Base-by-base conservation (phyloP, 345 rosid genomes). In the Brassica rapa region DNA sequence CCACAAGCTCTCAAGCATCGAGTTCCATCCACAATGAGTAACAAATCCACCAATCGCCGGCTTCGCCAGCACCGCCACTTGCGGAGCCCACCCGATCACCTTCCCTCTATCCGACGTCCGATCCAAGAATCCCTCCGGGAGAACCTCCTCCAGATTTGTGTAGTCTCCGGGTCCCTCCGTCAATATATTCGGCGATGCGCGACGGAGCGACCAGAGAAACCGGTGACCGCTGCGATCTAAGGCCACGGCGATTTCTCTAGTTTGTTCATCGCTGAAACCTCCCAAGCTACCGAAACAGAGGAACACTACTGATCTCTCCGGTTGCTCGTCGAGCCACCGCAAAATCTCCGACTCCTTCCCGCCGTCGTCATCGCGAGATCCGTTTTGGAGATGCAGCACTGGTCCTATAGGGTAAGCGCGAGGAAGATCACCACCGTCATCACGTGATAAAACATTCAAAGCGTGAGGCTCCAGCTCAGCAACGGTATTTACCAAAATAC, bases 1-100 rank as follows among this genome's bases (percentile, higher is more conserved):
- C 56, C 56, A 51, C 56, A 51, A 51, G 56, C 56, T 51, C 59
- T 53, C 59, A 15, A 53, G 59, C 59, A 53, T 53, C 59, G 59
- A 53, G 10, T 53, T 53, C 59, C 59, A 53, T 53, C 55, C 59
- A 53, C 59, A 53, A 3, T 53, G 23, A 53, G 59, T 53, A 0
- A 53, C 59, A 5, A 53, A 53, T 15, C 59, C 24, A 15, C 59
- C 23, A 2, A 53, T 53, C 9, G 59, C 59, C 23, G 23, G 23
- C 23, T 53, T 53, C 23, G 59, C 59, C 15, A 53, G 24, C 59
- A 53, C 59, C 59, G 9, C 59, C 59, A 6, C 10, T 6, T 53
- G 59, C 24, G 59, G 59, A 53, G 59, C 59, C 59, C 59, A 53
- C 24, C 59, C 59, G 24, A 53, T 53, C 4, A 53, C 4, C 59